Evolutionary conservation across 2,329 filamentous ascomycete genomes (phyloP).

Genomic region (Calonectria hongkongensis): DNA sequence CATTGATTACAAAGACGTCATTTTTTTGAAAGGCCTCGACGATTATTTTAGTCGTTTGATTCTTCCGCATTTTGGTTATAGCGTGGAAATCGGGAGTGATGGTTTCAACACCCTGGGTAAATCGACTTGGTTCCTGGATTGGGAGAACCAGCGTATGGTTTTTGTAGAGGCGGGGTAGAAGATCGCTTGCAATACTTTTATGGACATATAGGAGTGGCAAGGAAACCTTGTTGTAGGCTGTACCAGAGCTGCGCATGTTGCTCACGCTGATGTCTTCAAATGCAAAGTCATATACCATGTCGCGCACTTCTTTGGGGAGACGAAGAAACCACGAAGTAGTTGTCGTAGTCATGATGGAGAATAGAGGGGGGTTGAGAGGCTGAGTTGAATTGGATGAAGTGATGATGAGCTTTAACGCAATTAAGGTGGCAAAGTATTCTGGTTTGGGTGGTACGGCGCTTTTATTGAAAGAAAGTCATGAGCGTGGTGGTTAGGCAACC

Average conservation of each 20-base stretch:
- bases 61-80: conserved; percentile 25
- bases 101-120: background rate
- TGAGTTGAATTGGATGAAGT: background rate
- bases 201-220: conserved; percentile 34
- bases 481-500: too few relatives aligned
- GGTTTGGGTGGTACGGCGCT: background rate
- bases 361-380: background rate
- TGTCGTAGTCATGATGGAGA: background rate
- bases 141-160: conserved; percentile 32
- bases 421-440: background rate
- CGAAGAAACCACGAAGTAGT: conserved; percentile 17
- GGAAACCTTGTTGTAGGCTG: conserved; percentile 22
- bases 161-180: conserved; percentile 26
- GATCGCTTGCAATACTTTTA: conserved; percentile 12
- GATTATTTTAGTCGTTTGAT: background rate
- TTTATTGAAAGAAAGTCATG: too few relatives aligned
- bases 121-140: conserved; percentile 25
- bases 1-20: background rate
- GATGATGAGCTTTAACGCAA: too few relatives aligned
- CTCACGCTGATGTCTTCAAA: conserved; percentile 12
- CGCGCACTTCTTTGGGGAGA: conserved; percentile 27
- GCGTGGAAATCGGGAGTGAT: background rate
- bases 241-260: conserved; percentile 13
- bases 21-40: conserved; percentile 16
- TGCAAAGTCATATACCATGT: conserved; percentile 30